These are phyloP conservation scores for Coemansia aciculifera DNA, from an alignment of 192 early-diverging fungal genomes.

Conservation along the genomic window DNA sequence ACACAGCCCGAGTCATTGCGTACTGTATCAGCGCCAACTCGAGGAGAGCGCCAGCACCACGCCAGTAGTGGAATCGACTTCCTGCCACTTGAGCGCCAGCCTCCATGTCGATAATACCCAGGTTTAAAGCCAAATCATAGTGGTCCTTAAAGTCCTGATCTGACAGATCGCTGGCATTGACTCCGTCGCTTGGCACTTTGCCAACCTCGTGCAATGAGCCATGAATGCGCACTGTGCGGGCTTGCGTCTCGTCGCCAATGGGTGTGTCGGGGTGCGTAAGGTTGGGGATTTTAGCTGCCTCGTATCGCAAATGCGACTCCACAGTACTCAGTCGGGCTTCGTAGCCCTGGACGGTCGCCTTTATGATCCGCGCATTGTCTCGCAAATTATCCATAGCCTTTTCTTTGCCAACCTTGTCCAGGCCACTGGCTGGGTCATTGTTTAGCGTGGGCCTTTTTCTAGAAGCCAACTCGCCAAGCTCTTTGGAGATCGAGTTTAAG, in stretches of 20 bases:
- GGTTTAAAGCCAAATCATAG: conserved; percentile 61
- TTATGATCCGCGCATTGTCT: conserved; percentile 58
- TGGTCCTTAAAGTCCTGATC: conserved; percentile 61
- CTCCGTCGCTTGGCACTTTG: conserved; percentile 22
- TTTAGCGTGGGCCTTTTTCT: conserved; percentile 32
- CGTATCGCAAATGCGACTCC: conserved; percentile 59
- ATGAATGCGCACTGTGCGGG: conserved; percentile 56
- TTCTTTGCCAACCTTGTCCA: conserved; percentile 8
- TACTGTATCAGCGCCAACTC: conserved; percentile 88
- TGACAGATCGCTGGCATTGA: conserved; percentile 6
- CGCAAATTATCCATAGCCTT: conserved; percentile 13
- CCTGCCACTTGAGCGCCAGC: conserved; percentile 79
- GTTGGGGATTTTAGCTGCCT: conserved; percentile 79
- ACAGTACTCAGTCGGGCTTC: conserved; percentile 55
- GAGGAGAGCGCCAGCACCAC: conserved; percentile 81
- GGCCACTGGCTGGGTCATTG: not conserved
- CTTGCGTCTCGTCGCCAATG: conserved; percentile 72
- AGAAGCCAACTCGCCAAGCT: conserved; percentile 36
- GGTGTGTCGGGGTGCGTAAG: conserved; percentile 71
- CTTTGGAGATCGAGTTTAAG: conserved; percentile 54
- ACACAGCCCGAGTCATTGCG: conserved; percentile 72
- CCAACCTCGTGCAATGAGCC: conserved; percentile 30
- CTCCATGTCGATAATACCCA: conserved; percentile 80
- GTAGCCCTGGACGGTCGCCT: conserved; percentile 58
- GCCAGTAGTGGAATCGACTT: conserved; percentile 83